phyloP scores from a whole-genome alignment of 805 yeast genomes.

The Metschnikowia borealis region DNA sequence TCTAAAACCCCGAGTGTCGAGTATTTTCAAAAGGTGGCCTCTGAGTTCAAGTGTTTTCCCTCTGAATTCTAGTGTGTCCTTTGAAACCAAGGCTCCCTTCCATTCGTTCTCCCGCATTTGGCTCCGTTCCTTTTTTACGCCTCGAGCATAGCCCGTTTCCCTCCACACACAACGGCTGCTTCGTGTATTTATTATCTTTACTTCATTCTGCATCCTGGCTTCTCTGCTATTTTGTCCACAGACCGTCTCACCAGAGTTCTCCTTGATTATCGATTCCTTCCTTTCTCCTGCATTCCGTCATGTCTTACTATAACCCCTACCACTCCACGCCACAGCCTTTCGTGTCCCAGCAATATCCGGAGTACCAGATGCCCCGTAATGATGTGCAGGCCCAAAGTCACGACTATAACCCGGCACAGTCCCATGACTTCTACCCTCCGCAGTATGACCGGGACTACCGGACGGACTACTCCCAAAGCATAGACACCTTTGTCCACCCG shows the following conservation, averaged over 20 bases:
- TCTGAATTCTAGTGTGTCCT: too few relatives aligned
- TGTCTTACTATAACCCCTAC: conserved; percentile 43
- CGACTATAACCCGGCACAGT: not conserved
- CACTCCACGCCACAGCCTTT: conserved; percentile 35
- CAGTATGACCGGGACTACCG: not conserved
- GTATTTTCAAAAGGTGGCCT: too few relatives aligned
- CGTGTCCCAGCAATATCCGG: not conserved
- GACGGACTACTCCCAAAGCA: not conserved
- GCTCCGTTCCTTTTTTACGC: not conserved
- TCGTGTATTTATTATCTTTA: conserved; percentile 6
- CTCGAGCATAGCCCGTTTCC: not conserved
- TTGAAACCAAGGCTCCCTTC: not conserved
- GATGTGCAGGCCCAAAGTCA: not conserved
- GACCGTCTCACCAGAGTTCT: not conserved
- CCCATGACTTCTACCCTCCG: not conserved
- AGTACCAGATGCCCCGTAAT: not conserved
- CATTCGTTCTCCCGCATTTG: not conserved
- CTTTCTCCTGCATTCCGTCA: conserved; percentile 12
- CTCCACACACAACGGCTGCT: not conserved
- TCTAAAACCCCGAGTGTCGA: not conserved
- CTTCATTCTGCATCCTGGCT: conserved; percentile 9
- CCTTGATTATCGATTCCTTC: conserved; percentile 1
- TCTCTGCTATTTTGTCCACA: not conserved
- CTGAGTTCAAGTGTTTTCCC: too few relatives aligned
- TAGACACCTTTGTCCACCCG: not conserved